Evolutionary conservation across 805 yeast genomes (phyloP).

Genomic region (Ogataea polymorpha): DNA sequence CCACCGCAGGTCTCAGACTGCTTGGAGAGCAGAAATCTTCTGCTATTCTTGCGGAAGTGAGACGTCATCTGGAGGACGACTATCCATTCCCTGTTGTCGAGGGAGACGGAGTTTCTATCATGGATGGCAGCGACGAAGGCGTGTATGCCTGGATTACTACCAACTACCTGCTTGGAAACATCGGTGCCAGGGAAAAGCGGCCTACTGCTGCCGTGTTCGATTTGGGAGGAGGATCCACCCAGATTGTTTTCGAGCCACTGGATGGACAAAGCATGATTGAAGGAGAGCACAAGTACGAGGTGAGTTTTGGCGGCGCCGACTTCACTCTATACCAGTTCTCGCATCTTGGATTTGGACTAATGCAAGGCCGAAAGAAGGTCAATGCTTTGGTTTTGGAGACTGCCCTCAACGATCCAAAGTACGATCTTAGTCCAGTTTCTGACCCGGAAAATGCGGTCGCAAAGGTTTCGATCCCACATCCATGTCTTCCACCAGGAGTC

Average conservation of each 20-base stretch:
- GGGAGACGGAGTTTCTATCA: constrained; percentile 83
- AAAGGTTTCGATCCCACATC: constrained; percentile 55
- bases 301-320: constrained; percentile 76
- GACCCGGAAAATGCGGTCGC: constrained; percentile 39
- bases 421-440: constrained; percentile 28
- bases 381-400: constrained; percentile 55
- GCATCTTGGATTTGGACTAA: constrained; percentile 93
- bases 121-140: constrained; percentile 98
- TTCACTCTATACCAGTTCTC: constrained; percentile 88
- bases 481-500: constrained; percentile 84
- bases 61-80: constrained; percentile 67
- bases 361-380: constrained; percentile 86
- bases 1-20: constrained; percentile 93
- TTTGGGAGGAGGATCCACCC: constrained; percentile 98
- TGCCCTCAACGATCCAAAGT: constrained; percentile 24
- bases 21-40: constrained; percentile 73
- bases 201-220: constrained; percentile 98
- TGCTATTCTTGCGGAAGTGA: constrained; percentile 73
- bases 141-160: constrained; percentile 99
- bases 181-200: constrained; percentile 68
- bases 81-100: constrained; percentile 92
- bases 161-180: constrained; percentile 88
- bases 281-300: constrained; percentile 80
- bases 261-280: constrained; percentile 63
- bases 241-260: constrained; percentile 93